phyloP scores from a whole-genome alignment of 495 filamentous ascomycete species.

The Neurospora pannonica region DNA sequence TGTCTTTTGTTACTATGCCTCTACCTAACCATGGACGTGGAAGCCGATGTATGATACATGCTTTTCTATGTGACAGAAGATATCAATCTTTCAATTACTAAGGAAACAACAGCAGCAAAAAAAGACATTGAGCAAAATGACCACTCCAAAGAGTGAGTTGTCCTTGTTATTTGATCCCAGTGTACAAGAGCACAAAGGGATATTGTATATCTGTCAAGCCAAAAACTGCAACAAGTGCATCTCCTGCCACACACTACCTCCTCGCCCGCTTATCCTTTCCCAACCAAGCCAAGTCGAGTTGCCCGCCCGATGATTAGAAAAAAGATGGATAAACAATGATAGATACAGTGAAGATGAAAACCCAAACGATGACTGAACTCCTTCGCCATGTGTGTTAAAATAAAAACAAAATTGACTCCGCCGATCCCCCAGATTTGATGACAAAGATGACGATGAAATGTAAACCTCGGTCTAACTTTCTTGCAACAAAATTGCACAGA shows the following conservation, averaged over 20 bases:
- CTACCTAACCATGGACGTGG: too few species aligned
- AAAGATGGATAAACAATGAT: neutral
- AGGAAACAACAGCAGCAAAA: neutral
- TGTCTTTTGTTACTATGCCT: too few species aligned
- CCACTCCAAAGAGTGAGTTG: neutral
- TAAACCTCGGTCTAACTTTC: neutral
- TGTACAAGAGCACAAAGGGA: neutral
- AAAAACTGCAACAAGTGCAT: neutral
- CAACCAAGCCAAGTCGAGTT: neutral
- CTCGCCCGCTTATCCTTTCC: neutral
- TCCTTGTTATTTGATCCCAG: neutral
- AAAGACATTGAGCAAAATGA: neutral
- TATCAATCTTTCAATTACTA: neutral
- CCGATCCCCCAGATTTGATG: neutral
- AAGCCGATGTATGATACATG: too few species aligned
- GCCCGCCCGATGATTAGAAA: neutral
- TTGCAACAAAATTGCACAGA: neutral
- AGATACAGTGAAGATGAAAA: neutral
- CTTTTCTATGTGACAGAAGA: neutral
- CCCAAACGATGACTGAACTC: neutral
- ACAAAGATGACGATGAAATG: neutral
- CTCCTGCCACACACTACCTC: neutral
- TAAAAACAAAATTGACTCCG: neutral
- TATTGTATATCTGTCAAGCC: neutral
- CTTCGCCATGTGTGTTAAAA: neutral